A percentile compares a stretch with the other conserved stretches of the same genome.
phyloP scores from a whole-genome alignment of 352 stramenopile genomes.

The Phytopythium delawarense region DNA sequence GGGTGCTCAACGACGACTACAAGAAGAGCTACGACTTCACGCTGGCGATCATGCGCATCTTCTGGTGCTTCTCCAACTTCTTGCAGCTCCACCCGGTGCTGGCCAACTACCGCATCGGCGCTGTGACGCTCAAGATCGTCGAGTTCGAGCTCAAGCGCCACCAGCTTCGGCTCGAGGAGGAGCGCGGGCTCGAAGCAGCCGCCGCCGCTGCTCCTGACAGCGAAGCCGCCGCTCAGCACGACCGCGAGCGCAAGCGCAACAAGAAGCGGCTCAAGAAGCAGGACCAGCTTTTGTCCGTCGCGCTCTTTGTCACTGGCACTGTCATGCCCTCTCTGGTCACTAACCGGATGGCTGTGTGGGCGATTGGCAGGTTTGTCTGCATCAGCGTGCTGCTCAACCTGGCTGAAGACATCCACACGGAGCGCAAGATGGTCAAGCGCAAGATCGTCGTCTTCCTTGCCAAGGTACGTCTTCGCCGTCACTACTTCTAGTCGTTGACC shows the following conservation, averaged over 20 bases:
- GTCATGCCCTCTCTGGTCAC: not conserved
- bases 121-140: conserved; percentile 92
- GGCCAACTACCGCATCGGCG: conserved; percentile 91
- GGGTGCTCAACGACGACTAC: conserved; percentile 94
- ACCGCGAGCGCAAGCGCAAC: conserved; percentile 81
- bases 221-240: conserved; percentile 52
- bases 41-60: conserved; percentile 94
- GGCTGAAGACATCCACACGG: conserved; percentile 91
- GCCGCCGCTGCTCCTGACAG: conserved; percentile 8
- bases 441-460: conserved; percentile 81
- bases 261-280: conserved; percentile 90
- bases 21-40: conserved; percentile 93
- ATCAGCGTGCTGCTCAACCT: conserved; percentile 94
- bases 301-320: not conserved
- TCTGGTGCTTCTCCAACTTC: conserved; percentile 95
- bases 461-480: conserved; percentile 32
- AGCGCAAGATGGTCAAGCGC: conserved; percentile 95
- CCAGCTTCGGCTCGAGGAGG: conserved; percentile 73
- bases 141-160: conserved; percentile 93
- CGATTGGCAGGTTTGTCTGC: conserved; percentile 59
- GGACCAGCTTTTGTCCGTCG: conserved; percentile 87
- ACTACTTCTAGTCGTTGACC: not conserved
- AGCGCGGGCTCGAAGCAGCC: conserved; percentile 41
- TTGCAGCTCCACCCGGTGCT: conserved; percentile 92
- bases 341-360: not conserved